Evolutionary conservation across 1,284 basidiomycete species (phyloP), one percentile per base, ranked within the genome.

Genomic region (Ceratobasidium sp.): DNA sequence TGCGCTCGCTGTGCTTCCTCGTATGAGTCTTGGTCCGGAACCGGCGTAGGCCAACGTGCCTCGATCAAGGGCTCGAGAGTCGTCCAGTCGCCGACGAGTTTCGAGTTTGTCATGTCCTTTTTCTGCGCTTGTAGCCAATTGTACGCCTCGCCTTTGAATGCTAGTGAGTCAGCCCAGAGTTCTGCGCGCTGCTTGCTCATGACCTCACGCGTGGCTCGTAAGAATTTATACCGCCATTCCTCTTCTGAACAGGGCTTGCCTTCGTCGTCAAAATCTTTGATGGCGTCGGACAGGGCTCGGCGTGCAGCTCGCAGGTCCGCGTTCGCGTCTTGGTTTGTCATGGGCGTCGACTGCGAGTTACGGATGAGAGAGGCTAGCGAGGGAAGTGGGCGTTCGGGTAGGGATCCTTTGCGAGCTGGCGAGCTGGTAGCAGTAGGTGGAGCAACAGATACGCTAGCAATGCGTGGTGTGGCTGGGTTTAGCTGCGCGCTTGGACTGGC

Each of bases 231-330:
- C 4, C 42, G 31, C 63, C 63, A 65, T 35, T 65, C 63, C 37
- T 10, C 37, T 39, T 65, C 63, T 6, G 13, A 17, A 10, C 31
- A n/a, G 42, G 63, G 63, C 15, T 28, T 28, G 10, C 63, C 63
- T 31, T 65, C 42, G 63, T 65, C 63, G 63, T 65, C 63, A 47
- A 65, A 65, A 3, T 65, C 26, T 8, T 5, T 26, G 39, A 65
- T 6, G 17, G 3, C 54, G 37, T 65, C 26, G 39, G 23, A 33
- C 26, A 47, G 26, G n/a, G 39, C 39, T 35, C 37, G 39, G 26
- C 63, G 63, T 5, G 63, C 63, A 13, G 63, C 63, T n/a, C 63
- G 37, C 7, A 65, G 39, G 42, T 65, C 63, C 63, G 31, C 63
- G 42, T 65, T 65, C 20, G 31, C 20, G 33, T 56, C 54, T 28